Evolutionary conservation across 345 rosid species (phyloP), one percentile per base, ranked within the genome.

Genomic region (Moringa oleifera): DNA sequence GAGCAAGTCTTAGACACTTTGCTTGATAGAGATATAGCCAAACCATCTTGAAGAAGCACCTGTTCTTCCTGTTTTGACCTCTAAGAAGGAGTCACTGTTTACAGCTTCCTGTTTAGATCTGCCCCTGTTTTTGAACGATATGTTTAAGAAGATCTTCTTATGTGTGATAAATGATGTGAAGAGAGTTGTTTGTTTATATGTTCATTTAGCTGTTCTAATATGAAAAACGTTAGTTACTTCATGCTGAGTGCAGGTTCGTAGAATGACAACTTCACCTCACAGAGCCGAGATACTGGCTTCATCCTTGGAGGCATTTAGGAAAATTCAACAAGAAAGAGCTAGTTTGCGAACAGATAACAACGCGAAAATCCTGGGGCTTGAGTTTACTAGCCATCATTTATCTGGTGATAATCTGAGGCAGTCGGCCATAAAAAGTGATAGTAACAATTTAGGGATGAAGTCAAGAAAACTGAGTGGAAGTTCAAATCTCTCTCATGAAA

Each of bases 261-360:
- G 90, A 75, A 84, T 86, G 89, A 81, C 89, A 22, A 82, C 83
- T 66, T 84, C 89, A 62, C 79, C 93, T 31, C 89, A 86, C 73
- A 79, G 77, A 77, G 93, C 89, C 3, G 93, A 84, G 77, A 80
- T 86, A 71, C 61, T 86, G 19, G 81, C 92, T 47, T 86, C 92
- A 76, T 86, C 92, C 20, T 59, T 83, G 45, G 92, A 86, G 75
- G 89, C 89, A 57, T 86, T 86, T 62, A 81, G 76, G 73, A 80
- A 86, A 75, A 83, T 86, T 73, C 92, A 86, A 58, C 80, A 73
- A 73, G 89, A 84, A 67, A 73, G 93, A 66, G 85, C 76, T 50
- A 69, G 68, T 62, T 71, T 53, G 62, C 68, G 3, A 63, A 53
- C 58, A 61, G 64, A 71, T 41, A 57, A 71, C 36, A 23, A 51